Conservation (phyloP, 805 yeast species). For the Spathaspora sp. region DNA sequence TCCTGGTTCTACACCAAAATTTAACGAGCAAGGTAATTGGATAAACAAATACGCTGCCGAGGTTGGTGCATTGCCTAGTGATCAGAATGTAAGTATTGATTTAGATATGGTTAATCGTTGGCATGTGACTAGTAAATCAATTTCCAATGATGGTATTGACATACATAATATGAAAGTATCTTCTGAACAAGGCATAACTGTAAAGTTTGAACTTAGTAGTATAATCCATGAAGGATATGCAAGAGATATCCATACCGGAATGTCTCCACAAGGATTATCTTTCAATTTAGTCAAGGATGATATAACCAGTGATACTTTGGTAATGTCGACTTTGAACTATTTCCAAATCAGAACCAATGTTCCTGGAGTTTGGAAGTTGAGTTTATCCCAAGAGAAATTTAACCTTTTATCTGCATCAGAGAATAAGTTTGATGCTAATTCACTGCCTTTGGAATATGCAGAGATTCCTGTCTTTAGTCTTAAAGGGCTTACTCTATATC, state of each 20-base stretch:
- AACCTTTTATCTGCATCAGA: slow-evolving; percentile 37
- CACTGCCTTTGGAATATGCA: slow-evolving; percentile 15
- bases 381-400: slow-evolving; percentile 19
- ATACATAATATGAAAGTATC: slow-evolving; percentile 55
- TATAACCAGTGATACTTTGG: slow-evolving; percentile 50
- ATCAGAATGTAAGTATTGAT: slow-evolving; percentile 47
- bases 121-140: slow-evolving; percentile 54
- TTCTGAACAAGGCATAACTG: slow-evolving; percentile 41
- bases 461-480: slow-evolving; percentile 38
- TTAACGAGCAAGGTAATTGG: slow-evolving; percentile 22
- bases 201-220: slow-evolving; percentile 47
- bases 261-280: slow-evolving; percentile 49
- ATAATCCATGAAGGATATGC: slow-evolving; percentile 73
- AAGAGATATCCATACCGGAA: slow-evolving; percentile 35
- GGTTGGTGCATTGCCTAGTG: slow-evolving; percentile 47
- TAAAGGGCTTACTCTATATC: slow-evolving; percentile 43
- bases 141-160: slow-evolving; percentile 39
- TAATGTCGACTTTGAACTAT: slow-evolving; percentile 83
- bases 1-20: slow-evolving; percentile 27
- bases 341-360: slow-evolving; percentile 63
- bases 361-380: slow-evolving; percentile 69
- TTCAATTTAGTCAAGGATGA: slow-evolving; percentile 30
- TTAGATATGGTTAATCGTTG: slow-evolving; percentile 64
- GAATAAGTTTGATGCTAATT: slow-evolving; percentile 36
- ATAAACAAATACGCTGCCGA: slow-evolving; percentile 18